These are phyloP conservation scores for Fusarium heterosporum DNA, from an alignment of 2,329 filamentous ascomycete species.

Conservation along the genomic window DNA sequence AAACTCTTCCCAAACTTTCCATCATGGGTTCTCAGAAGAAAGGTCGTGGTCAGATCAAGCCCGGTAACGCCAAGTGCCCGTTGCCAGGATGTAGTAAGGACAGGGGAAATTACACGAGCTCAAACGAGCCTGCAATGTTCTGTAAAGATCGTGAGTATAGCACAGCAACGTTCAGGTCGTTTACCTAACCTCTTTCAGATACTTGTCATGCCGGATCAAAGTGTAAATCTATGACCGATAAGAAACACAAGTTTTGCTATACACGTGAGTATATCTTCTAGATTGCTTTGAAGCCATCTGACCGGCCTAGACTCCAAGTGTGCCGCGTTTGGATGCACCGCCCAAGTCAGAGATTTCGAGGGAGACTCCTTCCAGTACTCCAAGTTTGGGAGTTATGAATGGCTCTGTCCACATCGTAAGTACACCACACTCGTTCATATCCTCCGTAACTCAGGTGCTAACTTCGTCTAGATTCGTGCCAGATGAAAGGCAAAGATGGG, in stretches of 20 bases:
- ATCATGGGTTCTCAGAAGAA: conserved; percentile 1
- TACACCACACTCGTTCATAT: fast-evolving
- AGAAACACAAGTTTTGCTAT: background rate
- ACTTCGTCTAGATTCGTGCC: conserved; percentile 14
- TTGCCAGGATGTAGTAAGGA: background rate
- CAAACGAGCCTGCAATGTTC: background rate
- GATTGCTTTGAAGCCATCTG: fast-evolving
- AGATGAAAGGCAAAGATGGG: background rate
- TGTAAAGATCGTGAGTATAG: conserved; percentile 1
- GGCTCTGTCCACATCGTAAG: conserved; percentile 29
- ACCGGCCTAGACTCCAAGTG: conserved; percentile 11
- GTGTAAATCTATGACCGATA: background rate
- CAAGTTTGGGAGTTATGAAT: background rate
- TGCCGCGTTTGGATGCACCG: background rate
- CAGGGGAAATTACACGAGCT: background rate
- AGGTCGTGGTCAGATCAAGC: background rate
- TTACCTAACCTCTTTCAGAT: background rate
- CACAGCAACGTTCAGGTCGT: fast-evolving
- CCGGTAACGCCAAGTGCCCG: background rate
- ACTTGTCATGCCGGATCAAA: background rate
- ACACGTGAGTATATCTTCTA: background rate
- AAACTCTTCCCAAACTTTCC: background rate
- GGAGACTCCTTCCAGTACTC: conserved; percentile 1
- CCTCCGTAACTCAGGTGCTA: fast-evolving
- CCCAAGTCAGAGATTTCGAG: background rate